Conservation (phyloP, 345 rosid species). For the Orychophragmus violaceus region DNA sequence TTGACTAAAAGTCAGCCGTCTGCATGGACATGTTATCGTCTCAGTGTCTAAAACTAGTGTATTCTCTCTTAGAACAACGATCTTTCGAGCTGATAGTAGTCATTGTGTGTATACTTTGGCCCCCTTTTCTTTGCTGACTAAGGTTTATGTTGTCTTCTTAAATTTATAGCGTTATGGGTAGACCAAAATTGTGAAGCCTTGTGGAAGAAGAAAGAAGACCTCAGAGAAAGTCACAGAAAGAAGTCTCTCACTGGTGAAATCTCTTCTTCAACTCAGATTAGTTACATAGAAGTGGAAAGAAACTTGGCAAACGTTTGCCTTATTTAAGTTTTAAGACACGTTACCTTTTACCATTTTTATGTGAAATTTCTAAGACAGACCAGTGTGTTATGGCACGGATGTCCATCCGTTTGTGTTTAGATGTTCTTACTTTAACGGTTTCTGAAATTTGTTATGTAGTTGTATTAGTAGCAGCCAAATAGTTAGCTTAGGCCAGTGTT, state of each 20-base stretch:
- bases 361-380: conserved; percentile 33
- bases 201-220: conserved; percentile 20
- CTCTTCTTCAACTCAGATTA: conserved; percentile 27
- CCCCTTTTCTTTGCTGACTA: conserved; percentile 8
- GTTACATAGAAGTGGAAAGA: conserved; percentile 25
- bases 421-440: conserved; percentile 20
- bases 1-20: background rate
- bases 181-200: conserved; percentile 9
- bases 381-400: conserved; percentile 24
- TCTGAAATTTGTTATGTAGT: conserved; percentile 22
- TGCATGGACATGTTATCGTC: background rate
- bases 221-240: conserved; percentile 12
- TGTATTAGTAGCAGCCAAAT: conserved; percentile 30
- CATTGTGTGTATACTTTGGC: background rate
- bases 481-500: conserved; percentile 23
- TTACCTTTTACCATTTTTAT: conserved; percentile 21
- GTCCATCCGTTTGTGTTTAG: conserved; percentile 27
- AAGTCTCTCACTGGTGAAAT: conserved; percentile 24
- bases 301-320: conserved; percentile 29
- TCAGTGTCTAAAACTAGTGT: conserved; percentile 6
- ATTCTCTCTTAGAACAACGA: background rate
- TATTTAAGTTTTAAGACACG: conserved; percentile 25
- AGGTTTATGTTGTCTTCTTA: conserved; percentile 18
- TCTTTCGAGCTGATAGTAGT: background rate
- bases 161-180: conserved; percentile 10